Evolutionary conservation across 176 grass and related monocot species (phyloP).

Genomic region (Tuctoria greenei): DNA sequence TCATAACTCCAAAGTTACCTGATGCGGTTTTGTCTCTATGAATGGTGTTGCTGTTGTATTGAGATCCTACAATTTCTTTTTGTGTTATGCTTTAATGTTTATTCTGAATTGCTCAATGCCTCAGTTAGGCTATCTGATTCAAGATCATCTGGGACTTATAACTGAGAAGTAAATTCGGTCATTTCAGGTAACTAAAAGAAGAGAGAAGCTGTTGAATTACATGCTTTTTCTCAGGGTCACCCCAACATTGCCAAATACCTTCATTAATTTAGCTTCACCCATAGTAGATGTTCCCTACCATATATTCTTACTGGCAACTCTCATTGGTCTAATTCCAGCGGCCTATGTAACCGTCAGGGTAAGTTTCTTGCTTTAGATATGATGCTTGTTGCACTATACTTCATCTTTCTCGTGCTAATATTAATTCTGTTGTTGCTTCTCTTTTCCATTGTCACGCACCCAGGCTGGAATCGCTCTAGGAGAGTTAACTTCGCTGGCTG

Average conservation of each 20-base stretch:
- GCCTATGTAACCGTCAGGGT: constrained; percentile 92
- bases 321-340: constrained; percentile 86
- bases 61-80: neutral
- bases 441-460: constrained; percentile 3
- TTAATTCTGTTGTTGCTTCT: neutral
- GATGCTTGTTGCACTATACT: neutral
- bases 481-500: constrained; percentile 76
- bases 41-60: neutral
- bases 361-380: constrained; percentile 24
- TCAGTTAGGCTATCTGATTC: constrained; percentile 5
- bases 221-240: constrained; percentile 97
- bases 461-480: constrained; percentile 96
- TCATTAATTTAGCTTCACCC: constrained; percentile 97
- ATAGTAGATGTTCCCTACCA: constrained; percentile 96
- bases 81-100: constrained; percentile 6
- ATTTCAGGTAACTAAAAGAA: constrained; percentile 90
- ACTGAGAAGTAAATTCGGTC: constrained; percentile 30
- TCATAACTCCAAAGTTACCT: neutral
- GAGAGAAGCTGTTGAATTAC: constrained; percentile 94
- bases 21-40: constrained; percentile 4
- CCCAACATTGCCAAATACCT: constrained; percentile 95
- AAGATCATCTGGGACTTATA: constrained; percentile 1
- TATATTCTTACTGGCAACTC: constrained; percentile 79
- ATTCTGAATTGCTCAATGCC: constrained; percentile 3
- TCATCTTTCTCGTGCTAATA: neutral